Base-by-base conservation (phyloP, 78 protist species). In the Dictyostelium intermedium region DNA sequence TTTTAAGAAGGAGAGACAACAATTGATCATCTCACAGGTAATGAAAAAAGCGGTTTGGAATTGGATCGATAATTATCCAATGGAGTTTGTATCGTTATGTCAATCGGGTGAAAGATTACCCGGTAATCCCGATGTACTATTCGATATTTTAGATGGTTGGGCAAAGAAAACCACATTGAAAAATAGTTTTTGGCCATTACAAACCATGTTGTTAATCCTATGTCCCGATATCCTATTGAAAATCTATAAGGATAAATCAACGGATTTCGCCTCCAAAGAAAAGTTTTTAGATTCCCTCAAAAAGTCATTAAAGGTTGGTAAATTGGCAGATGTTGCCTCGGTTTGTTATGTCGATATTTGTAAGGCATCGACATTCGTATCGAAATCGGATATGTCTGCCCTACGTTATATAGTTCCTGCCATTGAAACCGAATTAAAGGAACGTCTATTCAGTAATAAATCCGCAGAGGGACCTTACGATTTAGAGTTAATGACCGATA, bases 341-440 rank as follows among this genome's bases (percentile, higher is more conserved):
- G 37, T 84, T 23, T 85, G 95, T 47, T 91, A 85, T 35, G 95
- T 95, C 13, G 97, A 95, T 30, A 92, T 95, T 20, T 95, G 97
- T 35, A 95, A 92, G 45, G 97, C 97, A 1, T 72, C 97, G 1
- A 95, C 97, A 27, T 95, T 87, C 34, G 96, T 95, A 8, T 72
- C 80, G 5, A 92, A 95, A 91, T 74, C 74, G 1, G 96, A 92
- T 87, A 63, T 78, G 70, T 91, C 97, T 0, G 93, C 91, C 30
- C 83, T 95, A 7, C 95, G 96, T 72, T 85, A 84, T 82, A 83
- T 92, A 13, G 96, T 95, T 1, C 96, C 97, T 8, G 82, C 70
- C 56, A 86, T 95, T 7, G 92, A 84, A 60, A 63, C 74, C 13
- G 95, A 82, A 53, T 41, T 95, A 35, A 91, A 82, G 13, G 92